Evolutionary conservation across 2,329 filamentous ascomycete genomes (phyloP), one percentile per base, ranked within the genome.

Genomic region (Penicillium sp.): DNA sequence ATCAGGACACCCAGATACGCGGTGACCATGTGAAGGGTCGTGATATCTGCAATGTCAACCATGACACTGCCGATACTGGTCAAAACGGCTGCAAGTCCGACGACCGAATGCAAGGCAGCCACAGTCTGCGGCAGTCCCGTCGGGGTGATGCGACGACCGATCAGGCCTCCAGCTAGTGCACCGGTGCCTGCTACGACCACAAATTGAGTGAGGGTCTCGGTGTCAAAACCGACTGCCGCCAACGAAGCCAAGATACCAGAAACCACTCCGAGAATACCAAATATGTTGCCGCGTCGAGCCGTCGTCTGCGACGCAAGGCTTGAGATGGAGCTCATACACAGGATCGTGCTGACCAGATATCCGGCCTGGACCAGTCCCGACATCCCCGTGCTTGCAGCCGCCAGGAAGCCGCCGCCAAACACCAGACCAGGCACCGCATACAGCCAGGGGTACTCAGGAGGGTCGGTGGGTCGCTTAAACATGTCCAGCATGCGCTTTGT

Each of bases 401-500:
- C 87, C 43, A 95, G 63, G 62, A 87, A 94, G 0, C 89, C 89
- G 32, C 86, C 88, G 3, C 86, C 86, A 55, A 91, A 95, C 0
- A 95, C 60, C 3, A 81, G 73, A 12, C 81, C 89, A 0, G 89
- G 89, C 47, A 94, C 73, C 1, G 83, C 86, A 61, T 93, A 95
- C 1, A 95, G 73, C 86, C 87, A 95, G 0, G 87, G 86, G 56
- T 91, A 95, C 65, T 95, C 90, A 0, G 86, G 83, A 29, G 89
- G 90, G 57, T 95, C 90, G 4, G 88, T 93, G 26, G 88, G 85
- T 9, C 86, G 80, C 64, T 86, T 86, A 65, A 91, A 91, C 87
- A 91, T 91, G 66, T 95, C 89, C 38, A 95, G 75, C 90, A 95
- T 95, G 53, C 90, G 80, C 71, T 94, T 94, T 3, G 89, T 94